A percentile compares a stretch with the other conserved stretches of the same genome.
phyloP scores from a whole-genome alignment of 208 protist species.

The Paratrypanosoma confusum region DNA sequence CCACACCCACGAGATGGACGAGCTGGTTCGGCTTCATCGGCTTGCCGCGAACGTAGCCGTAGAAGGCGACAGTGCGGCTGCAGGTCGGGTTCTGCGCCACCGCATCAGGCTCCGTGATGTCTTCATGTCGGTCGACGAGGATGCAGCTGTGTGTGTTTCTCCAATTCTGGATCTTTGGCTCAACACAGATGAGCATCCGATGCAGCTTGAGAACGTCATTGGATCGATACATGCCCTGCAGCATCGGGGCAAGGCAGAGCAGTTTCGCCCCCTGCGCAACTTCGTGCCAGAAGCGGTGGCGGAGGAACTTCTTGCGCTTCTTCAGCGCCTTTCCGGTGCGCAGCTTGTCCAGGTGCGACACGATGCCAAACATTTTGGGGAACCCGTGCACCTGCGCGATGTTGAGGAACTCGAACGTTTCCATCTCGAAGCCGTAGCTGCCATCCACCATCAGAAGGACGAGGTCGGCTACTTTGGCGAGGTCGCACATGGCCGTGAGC shows the following conservation, averaged over 20 bases:
- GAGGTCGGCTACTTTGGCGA: conserved; percentile 97
- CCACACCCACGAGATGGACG: conserved; percentile 96
- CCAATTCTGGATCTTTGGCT: conserved; percentile 96
- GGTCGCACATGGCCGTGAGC: conserved; percentile 97
- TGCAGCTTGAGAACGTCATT: conserved; percentile 96
- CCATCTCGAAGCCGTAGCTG: conserved; percentile 99
- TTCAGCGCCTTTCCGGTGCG: conserved; percentile 93
- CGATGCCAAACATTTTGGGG: conserved; percentile 96
- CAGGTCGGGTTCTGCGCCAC: conserved; percentile 56
- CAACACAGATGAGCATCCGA: conserved; percentile 93
- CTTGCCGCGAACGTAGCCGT: conserved; percentile 97
- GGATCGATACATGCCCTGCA: conserved; percentile 95
- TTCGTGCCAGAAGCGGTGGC: conserved; percentile 92
- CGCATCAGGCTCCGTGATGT: conserved; percentile 93
- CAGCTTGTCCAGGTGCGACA: conserved; percentile 98
- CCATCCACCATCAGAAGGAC: conserved; percentile 97
- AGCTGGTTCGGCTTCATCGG: conserved; percentile 87
- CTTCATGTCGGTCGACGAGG: conserved; percentile 95
- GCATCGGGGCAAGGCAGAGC: conserved; percentile 95
- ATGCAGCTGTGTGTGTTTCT: conserved; percentile 96
- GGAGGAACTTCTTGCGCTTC: conserved; percentile 97
- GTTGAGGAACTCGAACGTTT: conserved; percentile 99
- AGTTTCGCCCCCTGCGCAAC: conserved; percentile 92
- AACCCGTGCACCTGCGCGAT: conserved; percentile 98
- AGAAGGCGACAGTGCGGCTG: conserved; percentile 89